These are phyloP conservation scores for Trichoderma lentiforme DNA, from an alignment of 2,329 filamentous ascomycete genomes.

Conservation along the genomic window DNA sequence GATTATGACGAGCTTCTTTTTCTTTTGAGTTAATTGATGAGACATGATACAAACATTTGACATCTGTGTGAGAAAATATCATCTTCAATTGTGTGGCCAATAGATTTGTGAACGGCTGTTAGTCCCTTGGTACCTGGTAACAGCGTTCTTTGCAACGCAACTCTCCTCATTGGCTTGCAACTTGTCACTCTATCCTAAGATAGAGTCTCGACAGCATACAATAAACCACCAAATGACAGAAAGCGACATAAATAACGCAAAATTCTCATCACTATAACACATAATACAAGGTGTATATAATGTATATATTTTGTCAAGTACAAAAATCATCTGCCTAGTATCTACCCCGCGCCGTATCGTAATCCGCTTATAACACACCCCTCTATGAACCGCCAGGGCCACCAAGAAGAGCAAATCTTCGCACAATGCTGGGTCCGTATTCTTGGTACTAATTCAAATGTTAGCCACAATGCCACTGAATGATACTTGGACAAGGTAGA, in stretches of 20 bases:
- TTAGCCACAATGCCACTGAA: constrained; percentile 23
- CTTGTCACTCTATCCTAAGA: background rate
- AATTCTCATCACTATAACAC: background rate
- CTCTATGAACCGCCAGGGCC: constrained; percentile 76
- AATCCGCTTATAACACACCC: background rate
- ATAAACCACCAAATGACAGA: background rate
- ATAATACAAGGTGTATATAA: background rate
- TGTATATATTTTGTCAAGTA: constrained; percentile 5
- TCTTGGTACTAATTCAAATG: constrained; percentile 72
- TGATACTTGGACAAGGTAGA: background rate
- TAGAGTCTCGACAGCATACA: background rate
- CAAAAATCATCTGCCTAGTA: background rate
- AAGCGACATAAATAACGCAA: background rate
- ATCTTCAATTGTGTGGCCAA: background rate
- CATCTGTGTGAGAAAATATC: background rate
- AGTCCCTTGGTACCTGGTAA: background rate
- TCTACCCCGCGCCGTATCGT: background rate
- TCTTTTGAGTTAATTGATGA: background rate
- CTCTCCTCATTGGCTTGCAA: background rate
- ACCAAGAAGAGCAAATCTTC: constrained; percentile 88
- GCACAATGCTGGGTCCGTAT: constrained; percentile 91
- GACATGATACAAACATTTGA: background rate
- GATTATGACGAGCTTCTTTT: background rate
- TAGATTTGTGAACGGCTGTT: background rate
- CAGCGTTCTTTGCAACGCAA: background rate